A percentile compares a stretch with the other conserved stretches of the same genome.
These are phyloP conservation scores for Agastache rugosa DNA, from an alignment of 257 asterid genomes.

Conservation along the genomic window DNA sequence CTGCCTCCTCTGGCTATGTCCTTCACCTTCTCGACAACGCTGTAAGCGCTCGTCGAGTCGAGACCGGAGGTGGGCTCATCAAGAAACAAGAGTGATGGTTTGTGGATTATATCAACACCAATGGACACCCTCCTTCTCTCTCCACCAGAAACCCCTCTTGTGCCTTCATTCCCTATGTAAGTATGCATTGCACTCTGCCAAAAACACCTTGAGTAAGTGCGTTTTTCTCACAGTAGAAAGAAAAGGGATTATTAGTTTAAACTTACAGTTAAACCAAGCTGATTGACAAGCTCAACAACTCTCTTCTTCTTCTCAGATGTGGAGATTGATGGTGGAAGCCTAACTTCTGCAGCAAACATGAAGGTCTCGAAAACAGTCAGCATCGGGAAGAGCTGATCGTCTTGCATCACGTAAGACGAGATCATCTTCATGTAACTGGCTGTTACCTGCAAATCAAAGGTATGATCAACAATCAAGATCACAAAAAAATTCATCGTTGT, in stretches of 20 bases:
- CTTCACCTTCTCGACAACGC: conserved; percentile 85
- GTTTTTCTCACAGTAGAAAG: background rate
- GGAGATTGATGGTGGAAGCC: conserved; percentile 86
- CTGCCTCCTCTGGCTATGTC: conserved; percentile 83
- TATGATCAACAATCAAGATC: background rate
- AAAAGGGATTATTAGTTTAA: background rate
- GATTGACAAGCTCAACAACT: conserved; percentile 73
- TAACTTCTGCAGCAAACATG: conserved; percentile 87
- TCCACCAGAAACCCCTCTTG: conserved; percentile 85
- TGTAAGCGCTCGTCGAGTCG: conserved; percentile 83
- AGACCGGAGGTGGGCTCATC: conserved; percentile 94
- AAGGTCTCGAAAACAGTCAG: conserved; percentile 82
- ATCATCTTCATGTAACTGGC: conserved; percentile 92
- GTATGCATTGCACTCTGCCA: conserved; percentile 75
- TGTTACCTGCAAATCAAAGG: conserved; percentile 62
- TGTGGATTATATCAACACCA: conserved; percentile 86
- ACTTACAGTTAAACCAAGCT: conserved; percentile 75
- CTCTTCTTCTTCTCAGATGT: conserved; percentile 73
- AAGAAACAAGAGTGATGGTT: conserved; percentile 81
- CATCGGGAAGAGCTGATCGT: conserved; percentile 91
- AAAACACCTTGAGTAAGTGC: background rate
- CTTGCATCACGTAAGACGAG: conserved; percentile 93
- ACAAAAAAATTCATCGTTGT: too few species aligned
- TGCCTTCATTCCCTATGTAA: conserved; percentile 80
- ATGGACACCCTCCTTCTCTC: conserved; percentile 84